Conservation (phyloP, 352 stramenopile genomes). For the Pythium guiyangense region DNA sequence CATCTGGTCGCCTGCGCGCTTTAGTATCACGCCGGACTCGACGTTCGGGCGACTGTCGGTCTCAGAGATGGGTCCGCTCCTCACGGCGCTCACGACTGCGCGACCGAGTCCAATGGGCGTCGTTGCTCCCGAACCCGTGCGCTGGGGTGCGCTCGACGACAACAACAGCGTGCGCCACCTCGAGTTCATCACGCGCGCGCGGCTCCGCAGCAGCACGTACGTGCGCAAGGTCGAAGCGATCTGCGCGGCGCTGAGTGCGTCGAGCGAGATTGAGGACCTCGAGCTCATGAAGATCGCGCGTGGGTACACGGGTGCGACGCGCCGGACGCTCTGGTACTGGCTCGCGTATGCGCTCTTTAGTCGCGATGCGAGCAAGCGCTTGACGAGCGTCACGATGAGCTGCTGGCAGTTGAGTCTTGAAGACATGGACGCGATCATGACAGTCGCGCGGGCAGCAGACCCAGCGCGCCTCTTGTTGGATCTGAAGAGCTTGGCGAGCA, state of each 20-base stretch:
- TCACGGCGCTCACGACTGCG: background rate
- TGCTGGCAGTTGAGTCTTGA: background rate
- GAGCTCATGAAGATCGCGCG: background rate
- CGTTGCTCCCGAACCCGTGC: background rate
- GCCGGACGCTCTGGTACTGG: background rate
- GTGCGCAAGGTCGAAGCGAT: background rate
- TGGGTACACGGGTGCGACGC: background rate
- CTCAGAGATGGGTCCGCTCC: background rate
- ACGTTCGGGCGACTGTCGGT: background rate
- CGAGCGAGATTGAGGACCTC: background rate
- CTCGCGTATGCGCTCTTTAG: background rate
- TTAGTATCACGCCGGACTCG: background rate
- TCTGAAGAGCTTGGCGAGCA: background rate
- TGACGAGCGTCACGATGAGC: background rate
- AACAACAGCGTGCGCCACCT: background rate
- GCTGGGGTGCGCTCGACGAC: background rate
- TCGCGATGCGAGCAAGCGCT: background rate
- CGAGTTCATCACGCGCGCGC: background rate
- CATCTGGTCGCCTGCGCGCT: background rate
- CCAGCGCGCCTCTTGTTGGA: background rate
- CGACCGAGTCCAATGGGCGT: background rate
- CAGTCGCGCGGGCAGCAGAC: background rate
- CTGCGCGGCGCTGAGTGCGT: background rate
- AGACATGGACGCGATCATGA: background rate
- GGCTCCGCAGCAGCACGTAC: background rate